Evolutionary conservation across 2,329 filamentous ascomycete genomes (phyloP), one percentile per base, ranked within the genome.

Genomic region (Cladosporium sp.): DNA sequence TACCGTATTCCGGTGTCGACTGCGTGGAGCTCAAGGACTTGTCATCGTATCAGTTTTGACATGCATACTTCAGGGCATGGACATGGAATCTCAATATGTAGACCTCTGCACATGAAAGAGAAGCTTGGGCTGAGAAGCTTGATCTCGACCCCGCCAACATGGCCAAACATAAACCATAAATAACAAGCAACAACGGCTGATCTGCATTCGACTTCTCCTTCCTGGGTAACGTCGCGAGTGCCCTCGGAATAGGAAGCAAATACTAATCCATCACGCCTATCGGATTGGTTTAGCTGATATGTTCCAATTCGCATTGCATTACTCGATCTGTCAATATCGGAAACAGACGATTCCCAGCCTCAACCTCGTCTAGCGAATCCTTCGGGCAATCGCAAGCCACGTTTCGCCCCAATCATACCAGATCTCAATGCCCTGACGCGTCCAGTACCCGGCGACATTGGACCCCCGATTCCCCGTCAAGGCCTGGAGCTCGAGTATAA

Each of bases 381-480:
- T 47, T 47, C 41, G 41, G 41, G 41, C 41, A 47, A 26, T 32
- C 32, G 30, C 34, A 41, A 58, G 55, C 55, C 55, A 58, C 55
- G 21, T 58, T 58, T 12, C 34, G 32, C 14, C 55, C 55, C 8
- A 36, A 58, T 2, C 55, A 58, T 34, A 54, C 28, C 49, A 47
- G 6, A 34, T 21, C 10, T 6, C 52, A 55, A 55, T 55, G 8
- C 6, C 21, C 24, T 14, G 21, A 30, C 49, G 49, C 49, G 24
- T 54, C 12, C 49, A 21, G n/a, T 47, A 32, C 3, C 2, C 52
- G 52, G 26, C 15, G 12, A 15, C 32, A 7, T 2, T 11, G n/a
- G 55, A 28, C 10, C 54, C 11, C 32, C 32, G 34, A 41, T 26
- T n/a, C 34, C 4, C 55, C 34, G 55, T 41, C 14, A 4, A 15